Percentiles rank a stretch among this genome's conserved stretches.
Evolutionary conservation across 164 flowering plant species (phyloP).

Genomic region (Annona squamosa): DNA sequence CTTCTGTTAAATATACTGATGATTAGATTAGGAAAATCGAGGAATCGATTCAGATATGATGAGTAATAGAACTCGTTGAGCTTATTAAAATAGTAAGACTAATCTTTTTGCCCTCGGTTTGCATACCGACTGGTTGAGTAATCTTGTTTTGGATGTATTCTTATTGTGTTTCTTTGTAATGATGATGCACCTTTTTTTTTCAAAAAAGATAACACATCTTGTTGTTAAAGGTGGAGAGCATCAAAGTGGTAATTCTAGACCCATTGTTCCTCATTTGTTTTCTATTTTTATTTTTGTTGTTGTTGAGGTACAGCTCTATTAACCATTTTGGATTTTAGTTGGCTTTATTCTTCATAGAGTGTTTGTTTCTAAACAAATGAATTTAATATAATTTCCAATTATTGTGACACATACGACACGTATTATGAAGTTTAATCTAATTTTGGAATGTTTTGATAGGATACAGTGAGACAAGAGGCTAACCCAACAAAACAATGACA

Average conservation of each 20-base stretch:
- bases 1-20: constrained; percentile 58
- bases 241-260: constrained; percentile 19
- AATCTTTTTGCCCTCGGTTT: background rate
- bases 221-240: constrained; percentile 40
- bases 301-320: no score
- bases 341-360: no score
- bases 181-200: background rate
- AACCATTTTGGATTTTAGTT: no score
- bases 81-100: constrained; percentile 62
- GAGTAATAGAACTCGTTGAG: constrained; percentile 49
- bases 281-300: no score
- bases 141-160: background rate
- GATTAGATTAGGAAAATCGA: constrained; percentile 84
- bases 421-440: no score
- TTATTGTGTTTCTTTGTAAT: background rate
- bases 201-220: background rate
- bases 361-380: no score
- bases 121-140: constrained; percentile 4
- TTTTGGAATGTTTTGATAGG: no score
- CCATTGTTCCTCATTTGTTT: no score
- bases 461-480: no score
- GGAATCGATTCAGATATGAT: constrained; percentile 68
- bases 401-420: no score
- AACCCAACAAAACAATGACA: no score
- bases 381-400: no score